Evolutionary conservation across 768 basidiomycete species (phyloP).

Genomic region (Scleroderma bovista): DNA sequence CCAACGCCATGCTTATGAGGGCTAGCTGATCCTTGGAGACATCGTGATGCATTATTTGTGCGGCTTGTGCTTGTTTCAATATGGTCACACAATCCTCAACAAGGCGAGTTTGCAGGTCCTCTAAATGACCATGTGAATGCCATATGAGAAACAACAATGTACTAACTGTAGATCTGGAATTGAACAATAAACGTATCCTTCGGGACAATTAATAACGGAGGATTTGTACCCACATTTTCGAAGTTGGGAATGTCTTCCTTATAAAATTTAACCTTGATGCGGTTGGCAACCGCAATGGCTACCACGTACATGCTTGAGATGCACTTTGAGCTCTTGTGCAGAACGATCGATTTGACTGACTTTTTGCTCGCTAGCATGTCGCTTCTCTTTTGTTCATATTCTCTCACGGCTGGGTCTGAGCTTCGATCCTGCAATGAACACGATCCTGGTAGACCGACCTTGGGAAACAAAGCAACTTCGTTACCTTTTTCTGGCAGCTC

Average conservation of each 20-base stretch:
- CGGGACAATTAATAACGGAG: too few relatives aligned
- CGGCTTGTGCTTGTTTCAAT: slow-evolving; percentile 51
- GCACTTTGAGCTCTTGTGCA: neutral
- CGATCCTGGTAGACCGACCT: slow-evolving; percentile 11
- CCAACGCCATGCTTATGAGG: slow-evolving; percentile 43
- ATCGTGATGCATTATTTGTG: slow-evolving; percentile 58
- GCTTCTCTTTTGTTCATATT: slow-evolving; percentile 67
- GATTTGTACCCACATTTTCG: slow-evolving; percentile 73
- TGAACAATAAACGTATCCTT: too few relatives aligned
- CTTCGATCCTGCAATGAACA: slow-evolving; percentile 71
- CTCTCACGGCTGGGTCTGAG: slow-evolving; percentile 65
- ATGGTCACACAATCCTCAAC: slow-evolving; percentile 50
- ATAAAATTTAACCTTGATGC: slow-evolving; percentile 65
- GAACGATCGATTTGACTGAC: slow-evolving; percentile 32
- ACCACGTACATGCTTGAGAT: slow-evolving; percentile 59
- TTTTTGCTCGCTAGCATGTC: slow-evolving; percentile 86
- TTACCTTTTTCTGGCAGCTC: slow-evolving; percentile 72
- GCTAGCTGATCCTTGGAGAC: slow-evolving; percentile 45
- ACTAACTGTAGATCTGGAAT: slow-evolving; percentile 63
- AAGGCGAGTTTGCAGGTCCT: slow-evolving; percentile 64
- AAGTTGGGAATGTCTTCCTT: slow-evolving; percentile 59
- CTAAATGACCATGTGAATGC: slow-evolving; percentile 30
- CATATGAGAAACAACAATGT: neutral
- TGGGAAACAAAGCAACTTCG: neutral
- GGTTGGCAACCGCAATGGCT: slow-evolving; percentile 65